phyloP scores from a whole-genome alignment of 257 asterid genomes.

The Solanum neorickii region DNA sequence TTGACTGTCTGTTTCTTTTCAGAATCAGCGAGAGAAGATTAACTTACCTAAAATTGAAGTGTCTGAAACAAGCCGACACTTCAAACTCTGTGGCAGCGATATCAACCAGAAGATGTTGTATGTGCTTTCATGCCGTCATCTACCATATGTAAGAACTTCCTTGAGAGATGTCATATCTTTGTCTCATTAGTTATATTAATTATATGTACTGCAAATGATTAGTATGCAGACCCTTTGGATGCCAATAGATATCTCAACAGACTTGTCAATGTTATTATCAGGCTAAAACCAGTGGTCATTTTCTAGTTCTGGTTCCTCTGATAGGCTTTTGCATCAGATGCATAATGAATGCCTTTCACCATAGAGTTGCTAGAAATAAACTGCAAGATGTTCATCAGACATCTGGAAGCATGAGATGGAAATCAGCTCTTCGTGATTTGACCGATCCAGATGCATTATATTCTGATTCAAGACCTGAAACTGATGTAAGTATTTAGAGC shows the following conservation, averaged over 20 bases:
- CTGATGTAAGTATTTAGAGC: conserved; percentile 31
- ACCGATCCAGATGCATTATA: conserved; percentile 31
- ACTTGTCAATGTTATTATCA: conserved; percentile 21
- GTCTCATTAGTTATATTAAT: neutral
- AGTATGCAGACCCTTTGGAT: neutral
- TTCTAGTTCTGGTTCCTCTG: conserved; percentile 57
- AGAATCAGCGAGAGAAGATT: neutral
- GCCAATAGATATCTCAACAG: conserved; percentile 17
- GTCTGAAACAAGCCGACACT: neutral
- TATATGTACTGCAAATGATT: neutral
- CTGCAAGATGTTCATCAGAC: conserved; percentile 3
- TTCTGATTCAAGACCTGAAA: conserved; percentile 22
- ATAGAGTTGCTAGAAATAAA: conserved; percentile 12
- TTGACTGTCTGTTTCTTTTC: neutral
- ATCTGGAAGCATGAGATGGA: conserved; percentile 42
- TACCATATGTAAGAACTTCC: conserved; percentile 3
- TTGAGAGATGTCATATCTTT: neutral
- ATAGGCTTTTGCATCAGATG: conserved; percentile 56
- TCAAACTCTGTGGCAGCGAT: neutral
- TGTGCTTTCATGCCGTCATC: neutral
- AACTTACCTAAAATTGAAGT: neutral
- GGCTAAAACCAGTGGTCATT: conserved; percentile 44
- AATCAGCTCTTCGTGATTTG: conserved; percentile 36
- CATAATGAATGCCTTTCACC: conserved; percentile 25
- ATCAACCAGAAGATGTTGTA: neutral